Evolutionary conservation across 345 rosid species (phyloP), one percentile per base, ranked within the genome.

Genomic region (Citrus reticulata): DNA sequence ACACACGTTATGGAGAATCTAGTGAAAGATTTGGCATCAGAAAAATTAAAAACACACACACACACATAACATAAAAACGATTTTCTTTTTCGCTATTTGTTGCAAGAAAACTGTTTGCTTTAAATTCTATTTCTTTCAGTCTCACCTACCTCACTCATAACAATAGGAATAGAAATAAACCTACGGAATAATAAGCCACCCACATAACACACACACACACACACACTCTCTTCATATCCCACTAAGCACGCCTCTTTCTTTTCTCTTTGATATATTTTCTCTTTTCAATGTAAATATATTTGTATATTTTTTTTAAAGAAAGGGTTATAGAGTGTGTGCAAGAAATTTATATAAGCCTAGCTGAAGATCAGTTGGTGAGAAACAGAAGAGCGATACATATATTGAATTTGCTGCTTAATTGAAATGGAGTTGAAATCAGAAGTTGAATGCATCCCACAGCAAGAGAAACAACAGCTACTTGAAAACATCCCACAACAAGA

Each of bases 341-440:
- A 25, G 25, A 25, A 25, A 25, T 5, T 22, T 68, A n/a, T n/a
- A 32, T 29, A 35, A 35, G 17, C 19, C 14, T 39, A 13, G 32
- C 5, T 20, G 46, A 40, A 13, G 11, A 40, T 13, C 54, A 9
- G 11, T 25, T 22, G 13, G 57, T 42, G 57, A 42, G 72, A 42
- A 34, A 35, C 29, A 7, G 51, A 10, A 37, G 30, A 67, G 4
- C 34, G 4, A 34, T 35, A 30, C 30, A 20, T 0, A 11, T n/a
- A 49, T 37, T 42, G 4, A 46, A 3, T 20, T 11, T 37, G 39
- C 40, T 49, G 19, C 70, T 54, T 72, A 75, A 11, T 27, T 27
- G 64, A 46, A 59, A 84, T 88, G 91, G 87, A 86, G 81, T 57
- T 75, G 82, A 76, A 77, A 67, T 34, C 86, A 46, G 68, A 30